These are phyloP conservation scores for Kitagawia praeruptora DNA, from an alignment of 129 eudicot species.

Conservation along the genomic window DNA sequence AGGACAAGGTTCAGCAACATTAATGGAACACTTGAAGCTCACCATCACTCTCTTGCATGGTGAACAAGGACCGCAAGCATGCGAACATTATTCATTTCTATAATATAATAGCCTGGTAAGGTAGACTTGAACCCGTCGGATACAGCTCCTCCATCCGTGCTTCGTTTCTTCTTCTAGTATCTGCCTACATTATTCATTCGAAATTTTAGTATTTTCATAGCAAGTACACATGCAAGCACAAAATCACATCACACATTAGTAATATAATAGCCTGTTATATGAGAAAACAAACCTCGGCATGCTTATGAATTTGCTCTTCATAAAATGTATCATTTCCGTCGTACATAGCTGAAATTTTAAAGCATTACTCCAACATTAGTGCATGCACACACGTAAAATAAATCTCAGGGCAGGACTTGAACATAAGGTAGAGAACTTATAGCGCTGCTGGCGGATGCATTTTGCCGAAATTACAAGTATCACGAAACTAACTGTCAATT, in stretches of 20 bases:
- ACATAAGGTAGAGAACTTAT: conserved; percentile 16
- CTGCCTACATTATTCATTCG: background rate
- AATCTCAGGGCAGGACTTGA: background rate
- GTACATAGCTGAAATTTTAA: conserved; percentile 27
- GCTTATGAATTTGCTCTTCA: conserved; percentile 13
- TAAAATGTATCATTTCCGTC: conserved; percentile 23
- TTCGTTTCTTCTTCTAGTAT: conserved; percentile 24
- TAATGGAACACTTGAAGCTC: conserved; percentile 44
- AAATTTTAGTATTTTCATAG: background rate
- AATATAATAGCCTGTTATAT: background rate
- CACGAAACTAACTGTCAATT: conserved; percentile 24
- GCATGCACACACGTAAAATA: background rate
- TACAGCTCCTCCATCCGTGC: conserved; percentile 53
- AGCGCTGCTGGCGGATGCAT: conserved; percentile 27
- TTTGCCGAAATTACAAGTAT: conserved; percentile 21
- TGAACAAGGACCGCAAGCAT: conserved; percentile 82
- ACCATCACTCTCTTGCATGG: conserved; percentile 84
- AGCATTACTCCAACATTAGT: background rate
- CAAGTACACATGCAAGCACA: background rate
- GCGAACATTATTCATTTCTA: too few species aligned
- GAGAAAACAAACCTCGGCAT: conserved; percentile 26
- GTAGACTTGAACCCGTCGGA: conserved; percentile 73
- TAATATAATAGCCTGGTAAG: too few species aligned
- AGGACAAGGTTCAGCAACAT: conserved; percentile 66
- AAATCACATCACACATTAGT: background rate